Percentiles rank a stretch among this genome's conserved stretches.
Conservation (phyloP, 345 rosid genomes). For the Linum lewisii region DNA sequence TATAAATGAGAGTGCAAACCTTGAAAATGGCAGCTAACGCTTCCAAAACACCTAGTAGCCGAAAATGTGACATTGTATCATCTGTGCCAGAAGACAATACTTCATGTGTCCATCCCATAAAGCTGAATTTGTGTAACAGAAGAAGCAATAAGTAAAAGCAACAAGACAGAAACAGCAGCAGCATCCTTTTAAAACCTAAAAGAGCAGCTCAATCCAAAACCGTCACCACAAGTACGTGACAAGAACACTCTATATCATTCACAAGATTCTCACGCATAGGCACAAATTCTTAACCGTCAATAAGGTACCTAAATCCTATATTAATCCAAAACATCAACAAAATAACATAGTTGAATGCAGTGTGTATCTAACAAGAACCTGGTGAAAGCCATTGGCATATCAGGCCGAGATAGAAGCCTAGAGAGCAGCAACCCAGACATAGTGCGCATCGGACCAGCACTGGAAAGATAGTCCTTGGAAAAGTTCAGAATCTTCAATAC, state of each 20-base stretch:
- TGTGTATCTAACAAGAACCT: constrained; percentile 27
- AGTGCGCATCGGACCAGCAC: constrained; percentile 89
- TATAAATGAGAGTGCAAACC: constrained; percentile 21
- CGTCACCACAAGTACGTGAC: too few relatives aligned
- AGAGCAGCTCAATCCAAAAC: background rate
- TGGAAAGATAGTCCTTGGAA: constrained; percentile 80
- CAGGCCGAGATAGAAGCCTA: constrained; percentile 82
- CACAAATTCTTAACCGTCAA: background rate
- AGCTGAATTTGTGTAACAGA: constrained; percentile 29
- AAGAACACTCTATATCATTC: background rate
- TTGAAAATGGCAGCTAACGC: constrained; percentile 86
- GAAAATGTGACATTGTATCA: constrained; percentile 55
- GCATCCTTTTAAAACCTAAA: background rate
- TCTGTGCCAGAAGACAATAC: constrained; percentile 52
- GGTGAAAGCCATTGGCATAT: constrained; percentile 73
- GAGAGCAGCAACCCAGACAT: constrained; percentile 81
- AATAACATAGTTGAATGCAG: background rate
- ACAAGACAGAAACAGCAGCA: constrained; percentile 3
- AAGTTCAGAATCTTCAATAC: constrained; percentile 62
- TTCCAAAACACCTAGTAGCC: constrained; percentile 74
- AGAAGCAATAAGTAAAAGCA: constrained; percentile 11
- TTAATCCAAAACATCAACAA: background rate
- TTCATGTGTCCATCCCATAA: constrained; percentile 76
- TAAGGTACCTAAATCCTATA: background rate
- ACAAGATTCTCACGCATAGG: background rate